phyloP scores from a whole-genome alignment of 257 asterid genomes.

The Salvia hispanica region DNA sequence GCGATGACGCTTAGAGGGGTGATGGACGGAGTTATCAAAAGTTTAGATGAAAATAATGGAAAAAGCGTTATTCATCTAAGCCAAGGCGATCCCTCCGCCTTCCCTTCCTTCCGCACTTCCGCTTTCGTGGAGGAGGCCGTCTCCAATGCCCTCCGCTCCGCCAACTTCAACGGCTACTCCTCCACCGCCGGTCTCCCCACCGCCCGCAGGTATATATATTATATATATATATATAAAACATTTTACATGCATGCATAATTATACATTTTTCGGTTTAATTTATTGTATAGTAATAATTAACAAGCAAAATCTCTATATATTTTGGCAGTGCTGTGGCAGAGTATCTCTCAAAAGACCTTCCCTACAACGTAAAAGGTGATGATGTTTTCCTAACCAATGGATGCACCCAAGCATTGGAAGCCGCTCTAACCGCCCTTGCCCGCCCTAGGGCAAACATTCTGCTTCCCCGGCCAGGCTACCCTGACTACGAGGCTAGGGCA shows the following conservation, averaged over 20 bases:
- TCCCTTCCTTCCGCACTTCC: conserved; percentile 62
- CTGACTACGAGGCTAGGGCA: conserved; percentile 67
- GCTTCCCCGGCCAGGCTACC: conserved; percentile 83
- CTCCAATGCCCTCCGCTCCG: conserved; percentile 58
- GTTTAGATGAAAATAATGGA: conserved; percentile 43
- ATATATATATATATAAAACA: no score
- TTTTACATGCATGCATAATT: no score
- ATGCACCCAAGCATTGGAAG: conserved; percentile 67
- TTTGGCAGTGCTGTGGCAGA: conserved; percentile 71
- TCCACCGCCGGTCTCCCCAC: conserved; percentile 62
- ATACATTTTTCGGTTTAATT: neutral
- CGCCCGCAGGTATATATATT: conserved; percentile 63
- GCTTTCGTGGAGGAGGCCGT: conserved; percentile 61
- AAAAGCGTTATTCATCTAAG: conserved; percentile 60
- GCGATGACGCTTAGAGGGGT: conserved; percentile 58
- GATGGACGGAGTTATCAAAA: conserved; percentile 37
- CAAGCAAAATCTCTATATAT: neutral
- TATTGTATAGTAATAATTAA: no score
- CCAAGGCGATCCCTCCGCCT: conserved; percentile 82
- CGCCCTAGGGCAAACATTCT: conserved; percentile 72
- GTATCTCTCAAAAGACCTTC: conserved; percentile 76
- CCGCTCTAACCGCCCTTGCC: conserved; percentile 56
- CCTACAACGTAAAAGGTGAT: conserved; percentile 57
- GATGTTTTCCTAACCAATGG: conserved; percentile 70
- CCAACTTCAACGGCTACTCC: conserved; percentile 68